Evolutionary conservation across 345 rosid species (phyloP), one percentile per base, ranked within the genome.

Genomic region (Viola odorata): DNA sequence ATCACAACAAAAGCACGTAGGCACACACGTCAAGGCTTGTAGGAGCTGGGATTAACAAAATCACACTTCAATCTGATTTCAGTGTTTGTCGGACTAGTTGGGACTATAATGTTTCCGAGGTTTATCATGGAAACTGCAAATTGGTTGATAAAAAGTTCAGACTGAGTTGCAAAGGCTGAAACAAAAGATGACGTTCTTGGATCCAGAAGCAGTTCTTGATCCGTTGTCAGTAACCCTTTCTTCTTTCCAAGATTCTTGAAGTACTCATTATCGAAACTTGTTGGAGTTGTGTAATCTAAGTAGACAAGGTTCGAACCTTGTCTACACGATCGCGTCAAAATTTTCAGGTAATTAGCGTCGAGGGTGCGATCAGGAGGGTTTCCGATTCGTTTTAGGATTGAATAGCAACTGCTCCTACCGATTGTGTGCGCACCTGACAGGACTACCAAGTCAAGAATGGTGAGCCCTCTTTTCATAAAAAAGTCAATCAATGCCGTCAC

Each of bases 41-140:
- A 8, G 6, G 12, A 23, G 53, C 59, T 16, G 6, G 60, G 51
- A 14, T 71, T 71, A 47, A 64, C 64, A 55, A 23, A 57, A n/a
- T 59, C 67, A 74, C 89, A 82, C 42, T 71, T 75, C 51, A 55
- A 49, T 71, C 90, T 69, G 68, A 82, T 72, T 62, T 82, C 83
- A 38, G 78, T 81, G 7, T 38, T 32, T 41, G 68, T 73, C 15
- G 69, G 63, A 16, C 55, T 51, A 37, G 76, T 63, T 1, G 72
- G 55, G 41, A 66, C 75, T 13, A 58, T 16, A 39, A 80, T 41
- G 67, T 82, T 84, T 37, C 77, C 89, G 16, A 84, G 83, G 55
- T 80, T 84, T 49, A 69, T 69, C 89, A 82, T 84, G 0, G 89
- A 84, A 5, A 56, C 80, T 0, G 77, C 81, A 63, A 84, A 80